Evolutionary conservation across 2,329 filamentous ascomycete genomes (phyloP).

Genomic region (Neurospora sp.): DNA sequence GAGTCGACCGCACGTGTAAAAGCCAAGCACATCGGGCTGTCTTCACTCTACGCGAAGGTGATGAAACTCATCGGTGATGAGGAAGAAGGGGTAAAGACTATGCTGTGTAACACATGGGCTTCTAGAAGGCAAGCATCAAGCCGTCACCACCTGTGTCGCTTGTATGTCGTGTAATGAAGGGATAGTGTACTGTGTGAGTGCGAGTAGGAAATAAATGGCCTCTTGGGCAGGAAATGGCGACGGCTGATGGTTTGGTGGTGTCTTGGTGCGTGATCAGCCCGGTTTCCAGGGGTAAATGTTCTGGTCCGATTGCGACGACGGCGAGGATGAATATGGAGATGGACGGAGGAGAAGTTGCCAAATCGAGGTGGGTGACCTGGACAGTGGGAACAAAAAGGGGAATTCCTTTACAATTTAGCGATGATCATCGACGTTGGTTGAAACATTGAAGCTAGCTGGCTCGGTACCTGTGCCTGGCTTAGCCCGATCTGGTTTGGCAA

Average conservation of each 20-base stretch:
- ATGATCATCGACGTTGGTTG: background rate
- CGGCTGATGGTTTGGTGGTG: background rate
- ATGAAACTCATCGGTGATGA: background rate
- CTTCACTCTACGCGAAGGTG: background rate
- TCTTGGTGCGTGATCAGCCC: background rate
- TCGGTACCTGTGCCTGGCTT: background rate
- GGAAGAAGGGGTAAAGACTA: background rate
- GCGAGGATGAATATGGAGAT: background rate
- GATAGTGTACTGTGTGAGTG: background rate
- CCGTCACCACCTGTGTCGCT: background rate
- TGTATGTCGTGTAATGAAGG: background rate
- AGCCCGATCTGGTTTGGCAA: background rate
- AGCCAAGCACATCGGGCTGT: background rate
- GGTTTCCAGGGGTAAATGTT: background rate
- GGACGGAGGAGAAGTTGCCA: background rate
- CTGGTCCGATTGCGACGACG: background rate
- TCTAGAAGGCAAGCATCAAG: background rate
- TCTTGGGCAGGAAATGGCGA: background rate
- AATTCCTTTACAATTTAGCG: background rate
- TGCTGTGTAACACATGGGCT: background rate
- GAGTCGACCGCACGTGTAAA: background rate
- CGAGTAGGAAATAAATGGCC: background rate
- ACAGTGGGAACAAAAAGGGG: background rate
- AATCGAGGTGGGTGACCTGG: background rate
- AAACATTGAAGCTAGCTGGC: background rate